These are phyloP conservation scores for Rhodotorula graminis DNA, from an alignment of 768 basidiomycete species.

Conservation along the genomic window DNA sequence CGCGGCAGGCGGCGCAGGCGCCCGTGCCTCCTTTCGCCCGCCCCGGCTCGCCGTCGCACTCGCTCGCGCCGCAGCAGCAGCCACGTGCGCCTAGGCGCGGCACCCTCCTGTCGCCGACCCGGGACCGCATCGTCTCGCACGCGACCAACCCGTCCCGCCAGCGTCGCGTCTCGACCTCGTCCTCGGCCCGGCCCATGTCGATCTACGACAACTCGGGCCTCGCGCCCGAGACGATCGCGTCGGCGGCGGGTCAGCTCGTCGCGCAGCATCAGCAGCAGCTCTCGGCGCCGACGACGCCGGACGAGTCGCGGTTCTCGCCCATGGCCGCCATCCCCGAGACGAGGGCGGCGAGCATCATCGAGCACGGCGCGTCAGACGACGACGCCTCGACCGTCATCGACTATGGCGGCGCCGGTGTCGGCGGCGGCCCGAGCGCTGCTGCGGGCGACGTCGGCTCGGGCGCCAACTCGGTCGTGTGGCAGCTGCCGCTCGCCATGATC, in stretches of 20 bases:
- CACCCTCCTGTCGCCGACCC: background rate
- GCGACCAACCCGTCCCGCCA: background rate
- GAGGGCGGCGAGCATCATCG: constrained; percentile 22
- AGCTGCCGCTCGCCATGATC: constrained; percentile 78
- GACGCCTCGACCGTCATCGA: background rate
- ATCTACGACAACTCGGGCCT: constrained; percentile 44
- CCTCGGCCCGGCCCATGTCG: constrained; percentile 28
- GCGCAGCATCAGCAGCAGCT: background rate
- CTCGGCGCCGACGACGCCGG: background rate
- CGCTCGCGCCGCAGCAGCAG: background rate
- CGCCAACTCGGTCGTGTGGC: constrained; percentile 57
- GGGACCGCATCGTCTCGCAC: constrained; percentile 27
- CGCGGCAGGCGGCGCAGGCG: constrained; percentile 12
- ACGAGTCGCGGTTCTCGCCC: constrained; percentile 20
- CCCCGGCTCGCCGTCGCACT: background rate
- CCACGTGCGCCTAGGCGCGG: background rate
- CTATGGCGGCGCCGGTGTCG: background rate
- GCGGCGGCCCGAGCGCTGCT: constrained; percentile 42
- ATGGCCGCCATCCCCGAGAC: constrained; percentile 39
- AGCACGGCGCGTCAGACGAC: constrained; percentile 3
- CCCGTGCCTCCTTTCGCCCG: background rate
- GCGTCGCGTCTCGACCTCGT: constrained; percentile 9
- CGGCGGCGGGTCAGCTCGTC: background rate
- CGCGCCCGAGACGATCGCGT: constrained; percentile 31
- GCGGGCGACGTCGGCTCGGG: constrained; percentile 46